Evolutionary conservation across 176 grass and related monocot species (phyloP).

Genomic region (Pharus latifolius): DNA sequence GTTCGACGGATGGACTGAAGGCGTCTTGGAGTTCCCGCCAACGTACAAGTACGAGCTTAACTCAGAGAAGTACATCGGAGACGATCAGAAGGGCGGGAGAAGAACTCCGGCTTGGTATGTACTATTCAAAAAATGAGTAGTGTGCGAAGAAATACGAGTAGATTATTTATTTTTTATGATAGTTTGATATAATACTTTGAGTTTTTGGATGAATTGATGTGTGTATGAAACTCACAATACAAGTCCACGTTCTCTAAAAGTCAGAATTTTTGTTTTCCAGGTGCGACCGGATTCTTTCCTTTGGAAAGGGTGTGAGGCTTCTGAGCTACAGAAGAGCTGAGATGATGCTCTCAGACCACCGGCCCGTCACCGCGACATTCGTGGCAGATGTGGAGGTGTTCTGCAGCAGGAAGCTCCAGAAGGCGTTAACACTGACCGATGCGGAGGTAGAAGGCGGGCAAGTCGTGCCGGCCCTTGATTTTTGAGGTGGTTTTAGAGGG

Average conservation of each 20-base stretch:
- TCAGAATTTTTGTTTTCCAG: slow-evolving; percentile 3
- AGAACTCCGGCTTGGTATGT: slow-evolving; percentile 80
- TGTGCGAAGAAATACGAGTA: no score
- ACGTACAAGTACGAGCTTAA: slow-evolving; percentile 78
- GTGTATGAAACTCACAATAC: not conserved
- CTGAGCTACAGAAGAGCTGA: slow-evolving; percentile 52
- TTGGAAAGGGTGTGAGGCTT: slow-evolving; percentile 51
- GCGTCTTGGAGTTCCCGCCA: slow-evolving; percentile 69
- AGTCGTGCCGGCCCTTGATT: slow-evolving; percentile 53
- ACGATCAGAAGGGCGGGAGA: slow-evolving; percentile 53
- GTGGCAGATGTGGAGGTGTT: slow-evolving; percentile 84
- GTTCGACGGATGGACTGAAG: slow-evolving; percentile 89
- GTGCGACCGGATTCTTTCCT: slow-evolving; percentile 69
- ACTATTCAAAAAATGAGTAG: no score
- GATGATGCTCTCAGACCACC: slow-evolving; percentile 69
- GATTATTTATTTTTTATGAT: no score
- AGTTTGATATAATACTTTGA: no score
- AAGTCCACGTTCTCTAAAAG: no score
- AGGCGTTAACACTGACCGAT: slow-evolving; percentile 72
- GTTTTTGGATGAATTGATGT: no score
- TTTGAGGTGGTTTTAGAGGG: slow-evolving; percentile 25
- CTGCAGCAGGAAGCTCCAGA: slow-evolving; percentile 70
- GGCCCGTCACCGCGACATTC: slow-evolving; percentile 62
- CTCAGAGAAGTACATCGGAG: slow-evolving; percentile 53
- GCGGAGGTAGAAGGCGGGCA: slow-evolving; percentile 69